phyloP scores from a whole-genome alignment of 83 land plant species.

The Diphasiastrum complanatum region DNA sequence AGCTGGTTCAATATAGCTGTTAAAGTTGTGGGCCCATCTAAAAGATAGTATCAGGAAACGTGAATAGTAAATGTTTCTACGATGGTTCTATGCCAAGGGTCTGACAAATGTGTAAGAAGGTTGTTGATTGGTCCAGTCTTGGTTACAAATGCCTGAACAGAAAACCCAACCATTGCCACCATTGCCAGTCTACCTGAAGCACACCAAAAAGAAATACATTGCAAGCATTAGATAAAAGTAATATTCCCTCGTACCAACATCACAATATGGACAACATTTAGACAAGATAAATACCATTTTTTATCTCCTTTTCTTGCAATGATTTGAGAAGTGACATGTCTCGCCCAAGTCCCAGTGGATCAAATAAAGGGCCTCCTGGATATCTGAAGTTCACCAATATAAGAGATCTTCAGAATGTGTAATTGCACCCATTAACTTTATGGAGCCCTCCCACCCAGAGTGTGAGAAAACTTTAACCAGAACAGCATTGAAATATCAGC shows the following conservation, averaged over 20 bases:
- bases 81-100: conserved; percentile 70
- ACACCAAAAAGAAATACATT: neutral
- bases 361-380: conserved; percentile 83
- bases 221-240: neutral
- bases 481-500: too few relatives aligned
- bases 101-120: conserved; percentile 62
- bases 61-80: conserved; percentile 57
- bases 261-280: neutral
- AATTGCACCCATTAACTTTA: too few relatives aligned
- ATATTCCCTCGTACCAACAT: neutral
- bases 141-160: conserved; percentile 66
- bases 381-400: too few relatives aligned
- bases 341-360: conserved; percentile 67
- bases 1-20: too few relatives aligned
- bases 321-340: conserved; percentile 40
- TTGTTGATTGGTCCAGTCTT: conserved; percentile 76
- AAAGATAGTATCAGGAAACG: too few relatives aligned
- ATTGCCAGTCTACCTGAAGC: conserved; percentile 75
- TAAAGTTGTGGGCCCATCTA: too few relatives aligned
- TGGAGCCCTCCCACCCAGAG: too few relatives aligned
- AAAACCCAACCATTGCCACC: conserved; percentile 82
- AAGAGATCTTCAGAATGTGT: too few relatives aligned
- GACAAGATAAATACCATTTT: conserved; percentile 48
- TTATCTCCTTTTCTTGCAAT: conserved; percentile 71
- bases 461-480: too few relatives aligned